Conservation (phyloP, 805 yeast species). For the Schwanniomyces occidentalis region DNA sequence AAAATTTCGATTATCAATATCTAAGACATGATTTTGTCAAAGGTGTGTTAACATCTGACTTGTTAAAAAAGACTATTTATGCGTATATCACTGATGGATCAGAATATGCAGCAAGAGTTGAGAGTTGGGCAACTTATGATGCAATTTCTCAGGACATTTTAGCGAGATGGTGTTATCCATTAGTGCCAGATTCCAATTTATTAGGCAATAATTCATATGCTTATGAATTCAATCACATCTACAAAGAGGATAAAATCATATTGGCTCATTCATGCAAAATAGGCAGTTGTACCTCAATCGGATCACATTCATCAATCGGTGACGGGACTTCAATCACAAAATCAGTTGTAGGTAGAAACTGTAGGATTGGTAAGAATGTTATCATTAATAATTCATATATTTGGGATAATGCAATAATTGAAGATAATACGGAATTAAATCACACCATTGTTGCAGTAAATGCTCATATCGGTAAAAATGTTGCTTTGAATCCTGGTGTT, state of each 20-base stretch:
- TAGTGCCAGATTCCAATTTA: slow-evolving; percentile 83
- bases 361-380: slow-evolving; percentile 80
- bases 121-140: slow-evolving; percentile 90
- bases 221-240: slow-evolving; percentile 82
- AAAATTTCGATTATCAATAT: slow-evolving; percentile 91
- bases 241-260: slow-evolving; percentile 85
- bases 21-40: slow-evolving; percentile 84
- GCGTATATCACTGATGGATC: slow-evolving; percentile 78
- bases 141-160: slow-evolving; percentile 87
- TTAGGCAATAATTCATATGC: slow-evolving; percentile 69
- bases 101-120: slow-evolving; percentile 90
- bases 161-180: slow-evolving; percentile 90
- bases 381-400: slow-evolving; percentile 71
- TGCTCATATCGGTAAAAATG: slow-evolving; percentile 55
- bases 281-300: slow-evolving; percentile 79
- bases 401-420: slow-evolving; percentile 81
- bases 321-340: slow-evolving; percentile 65
- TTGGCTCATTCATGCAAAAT: slow-evolving; percentile 91
- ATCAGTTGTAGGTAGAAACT: slow-evolving; percentile 83
- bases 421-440: slow-evolving; percentile 57
- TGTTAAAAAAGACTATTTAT: slow-evolving; percentile 86
- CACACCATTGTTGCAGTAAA: slow-evolving; percentile 72
- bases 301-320: slow-evolving; percentile 73
- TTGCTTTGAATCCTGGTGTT: slow-evolving; percentile 62
- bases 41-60: slow-evolving; percentile 88